phyloP scores from a whole-genome alignment of 495 filamentous ascomycete genomes.

The Acidiella bohemica region DNA sequence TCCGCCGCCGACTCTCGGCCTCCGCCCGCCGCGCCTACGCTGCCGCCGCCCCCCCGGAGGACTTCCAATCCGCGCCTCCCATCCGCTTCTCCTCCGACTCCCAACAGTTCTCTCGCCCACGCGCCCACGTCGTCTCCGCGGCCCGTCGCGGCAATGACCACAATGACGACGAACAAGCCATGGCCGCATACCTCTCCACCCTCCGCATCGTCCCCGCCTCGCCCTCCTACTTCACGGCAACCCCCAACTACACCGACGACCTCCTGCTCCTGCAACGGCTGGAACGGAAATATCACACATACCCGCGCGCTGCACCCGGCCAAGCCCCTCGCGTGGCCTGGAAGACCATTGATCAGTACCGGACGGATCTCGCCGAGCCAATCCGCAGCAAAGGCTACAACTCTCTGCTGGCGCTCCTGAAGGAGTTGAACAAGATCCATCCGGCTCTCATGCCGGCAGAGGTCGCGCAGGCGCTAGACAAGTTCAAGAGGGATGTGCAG shows the following conservation, averaged over 20 bases:
- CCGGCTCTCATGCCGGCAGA: constrained; percentile 59
- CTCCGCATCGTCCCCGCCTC: constrained; percentile 72
- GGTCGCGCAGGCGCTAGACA: constrained; percentile 46
- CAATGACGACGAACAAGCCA: not conserved
- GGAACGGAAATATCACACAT: constrained; percentile 50
- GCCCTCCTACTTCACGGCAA: constrained; percentile 84
- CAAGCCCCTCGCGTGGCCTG: constrained; percentile 70
- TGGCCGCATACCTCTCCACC: constrained; percentile 21
- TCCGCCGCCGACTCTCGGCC: no score
- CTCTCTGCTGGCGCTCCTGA: constrained; percentile 57
- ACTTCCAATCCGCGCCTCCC: constrained; percentile 14
- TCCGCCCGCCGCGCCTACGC: constrained; percentile 10
- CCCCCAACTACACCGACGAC: constrained; percentile 73
- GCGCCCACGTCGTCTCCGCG: constrained; percentile 7
- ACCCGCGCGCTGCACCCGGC: constrained; percentile 50
- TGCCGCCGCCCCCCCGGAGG: constrained; percentile 3
- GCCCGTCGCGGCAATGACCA: no score
- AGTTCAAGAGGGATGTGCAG: constrained; percentile 64
- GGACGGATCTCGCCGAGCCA: constrained; percentile 56
- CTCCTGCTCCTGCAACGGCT: constrained; percentile 59
- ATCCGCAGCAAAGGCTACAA: constrained; percentile 70
- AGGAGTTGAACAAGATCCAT: constrained; percentile 74
- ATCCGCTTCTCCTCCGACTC: constrained; percentile 12
- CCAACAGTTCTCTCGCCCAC: constrained; percentile 8
- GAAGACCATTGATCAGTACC: constrained; percentile 67